Evolutionary conservation across 2,329 filamentous ascomycete genomes (phyloP), one percentile per base, ranked within the genome.

Genomic region (Fragosphaeria purpurea): DNA sequence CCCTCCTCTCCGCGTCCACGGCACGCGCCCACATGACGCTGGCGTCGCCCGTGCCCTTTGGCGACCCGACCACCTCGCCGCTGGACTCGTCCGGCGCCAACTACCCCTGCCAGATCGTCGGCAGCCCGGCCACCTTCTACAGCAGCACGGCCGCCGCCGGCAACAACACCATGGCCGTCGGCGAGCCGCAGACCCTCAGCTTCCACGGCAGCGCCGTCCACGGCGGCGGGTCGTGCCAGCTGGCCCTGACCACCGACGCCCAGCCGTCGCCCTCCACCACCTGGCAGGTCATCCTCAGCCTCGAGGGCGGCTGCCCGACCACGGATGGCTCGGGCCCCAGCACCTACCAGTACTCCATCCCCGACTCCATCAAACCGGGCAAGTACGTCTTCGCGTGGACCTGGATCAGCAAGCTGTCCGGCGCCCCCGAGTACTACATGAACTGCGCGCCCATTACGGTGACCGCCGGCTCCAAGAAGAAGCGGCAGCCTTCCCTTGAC

Each of bases 401-500:
- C 5, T 79, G 76, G 76, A 77, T 79, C 63, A 80, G 80, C 64
- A 71, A 73, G 55, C 62, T 79, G 12, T 53, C 55, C 1, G 79
- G 80, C 6, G 80, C 82, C 56, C 70, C 79, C 13, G 80, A 84
- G 60, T 78, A 82, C 70, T 85, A 85, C 67, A 82, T 83, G 77
- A 81, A 82, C 62, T 85, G 81, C 56, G 79, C 80, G 0, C 73
- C 74, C 10, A 72, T 83, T 13, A 69, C 70, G 13, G 75, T 83
- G 50, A 61, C 60, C 1, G 61, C 58, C 12, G 59, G 60, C 22
- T 11, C 40, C n/a, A 33, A 46, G 30, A 56, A 56, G 53, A 51
- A 55, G 1, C 54, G 51, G 12, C 52, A 7, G 11, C 11, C 35
- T 11, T 37, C 35, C 35, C 7, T 55, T 13, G 12, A 38, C n/a